phyloP scores from a whole-genome alignment of 148 eudicot genomes.

The Gaultheria prostrata region DNA sequence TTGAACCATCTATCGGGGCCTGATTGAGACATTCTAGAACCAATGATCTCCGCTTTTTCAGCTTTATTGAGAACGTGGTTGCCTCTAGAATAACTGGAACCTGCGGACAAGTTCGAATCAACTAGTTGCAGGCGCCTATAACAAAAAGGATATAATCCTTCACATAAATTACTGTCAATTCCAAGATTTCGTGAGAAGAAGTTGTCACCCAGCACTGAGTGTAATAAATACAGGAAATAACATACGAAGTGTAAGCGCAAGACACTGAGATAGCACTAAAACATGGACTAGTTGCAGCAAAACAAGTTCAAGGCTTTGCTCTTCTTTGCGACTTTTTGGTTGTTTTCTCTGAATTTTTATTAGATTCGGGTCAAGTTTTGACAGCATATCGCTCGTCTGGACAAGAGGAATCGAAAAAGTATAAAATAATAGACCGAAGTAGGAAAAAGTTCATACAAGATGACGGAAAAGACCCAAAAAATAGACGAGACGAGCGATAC shows the following conservation, averaged over 20 bases:
- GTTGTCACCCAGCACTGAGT: not conserved
- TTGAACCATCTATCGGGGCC: conserved; percentile 91
- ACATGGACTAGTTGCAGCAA: not conserved
- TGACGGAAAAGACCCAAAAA: too few species aligned
- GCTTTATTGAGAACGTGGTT: conserved; percentile 83
- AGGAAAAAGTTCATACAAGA: too few species aligned
- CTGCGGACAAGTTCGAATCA: conserved; percentile 31
- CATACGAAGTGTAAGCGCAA: not conserved
- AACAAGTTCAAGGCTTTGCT: not conserved
- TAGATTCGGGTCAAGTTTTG: too few species aligned
- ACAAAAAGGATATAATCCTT: not conserved
- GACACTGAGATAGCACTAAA: not conserved
- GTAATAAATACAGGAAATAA: not conserved
- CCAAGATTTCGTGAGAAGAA: not conserved
- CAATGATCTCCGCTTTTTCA: conserved; percentile 69
- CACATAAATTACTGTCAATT: not conserved
- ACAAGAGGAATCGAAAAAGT: too few species aligned
- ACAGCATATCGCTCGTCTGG: too few species aligned
- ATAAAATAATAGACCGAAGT: too few species aligned
- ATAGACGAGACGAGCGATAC: too few species aligned
- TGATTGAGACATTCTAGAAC: conserved; percentile 88
- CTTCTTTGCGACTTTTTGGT: too few species aligned
- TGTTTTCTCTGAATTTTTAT: too few species aligned
- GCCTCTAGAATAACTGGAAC: conserved; percentile 86
- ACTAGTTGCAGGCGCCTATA: not conserved